Evolutionary conservation across 192 early-diverging fungal species (phyloP), one percentile per base, ranked within the genome.

Genomic region (Coemansia sp.): DNA sequence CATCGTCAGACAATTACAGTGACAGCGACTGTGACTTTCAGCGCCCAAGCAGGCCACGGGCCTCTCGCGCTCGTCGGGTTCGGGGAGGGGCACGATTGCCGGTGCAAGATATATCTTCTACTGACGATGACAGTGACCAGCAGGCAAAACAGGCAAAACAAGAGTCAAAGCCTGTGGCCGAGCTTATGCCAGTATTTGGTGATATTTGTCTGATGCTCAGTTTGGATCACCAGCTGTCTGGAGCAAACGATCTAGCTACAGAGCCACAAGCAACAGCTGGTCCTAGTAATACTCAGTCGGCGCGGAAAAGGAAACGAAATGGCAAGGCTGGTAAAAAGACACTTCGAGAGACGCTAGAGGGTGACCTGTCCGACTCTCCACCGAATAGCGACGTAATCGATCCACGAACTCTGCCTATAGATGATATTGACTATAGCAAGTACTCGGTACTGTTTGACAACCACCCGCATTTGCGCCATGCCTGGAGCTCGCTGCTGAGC

Each of bases 401-500:
- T 25, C 57, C 58, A 34, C 57, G 58, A 13, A 13, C 33, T 0
- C 42, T 76, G 53, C 63, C 66, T 8, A 34, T 39, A 11, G 55
- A 50, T 19, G 34, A 77, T 23, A 40, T 77, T 14, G 73, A 77
- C 63, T 59, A 77, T 46, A 69, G 66, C 47, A 47, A 13, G 19
- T 70, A 63, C 48, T 27, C 25, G 38, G 15, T 25, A 5, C 59
- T 77, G 36, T 77, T 77, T 15, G 5, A 3, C 8, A 45, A 63
- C 53, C 74, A 77, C 38, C 67, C 74, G 37, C 59, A 70, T n/a
- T 36, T 77, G 59, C 45, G 34, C 5, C 43, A 65, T 27, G 41
- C 45, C 3, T 77, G 74, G 74, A 70, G 67, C 46, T 51, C 43
- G 22, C 63, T n/a, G n/a, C n/a, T 70, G 34, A 21, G 37, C 4